Evolutionary conservation across 306 rosid species (phyloP).

Genomic region (Cucurbita argyrosperma): DNA sequence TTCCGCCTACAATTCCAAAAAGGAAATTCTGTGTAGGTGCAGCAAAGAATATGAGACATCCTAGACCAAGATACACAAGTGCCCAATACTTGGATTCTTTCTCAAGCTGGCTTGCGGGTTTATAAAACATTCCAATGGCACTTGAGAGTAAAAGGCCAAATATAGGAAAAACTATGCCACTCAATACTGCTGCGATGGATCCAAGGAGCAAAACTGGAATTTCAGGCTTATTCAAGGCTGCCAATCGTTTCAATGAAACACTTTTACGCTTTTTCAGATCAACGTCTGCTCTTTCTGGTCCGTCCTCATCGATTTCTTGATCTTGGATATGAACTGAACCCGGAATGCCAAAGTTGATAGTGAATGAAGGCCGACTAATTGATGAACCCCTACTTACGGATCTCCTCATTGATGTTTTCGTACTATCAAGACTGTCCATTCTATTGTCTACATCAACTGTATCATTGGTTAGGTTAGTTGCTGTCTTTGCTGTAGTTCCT

Average conservation of each 20-base stretch:
- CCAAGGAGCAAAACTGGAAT: slow-evolving; percentile 44
- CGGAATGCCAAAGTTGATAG: slow-evolving; percentile 21
- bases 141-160: slow-evolving; percentile 65
- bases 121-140: slow-evolving; percentile 40
- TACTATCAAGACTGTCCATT: slow-evolving; percentile 12
- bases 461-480: slow-evolving; percentile 5
- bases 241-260: slow-evolving; percentile 40
- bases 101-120: slow-evolving; percentile 33
- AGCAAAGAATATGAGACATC: slow-evolving; percentile 17
- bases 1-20: slow-evolving; percentile 79
- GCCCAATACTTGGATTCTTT: slow-evolving; percentile 59
- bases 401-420: slow-evolving; percentile 14
- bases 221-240: slow-evolving; percentile 58
- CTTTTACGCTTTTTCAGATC: slow-evolving; percentile 3
- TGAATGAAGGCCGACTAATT: slow-evolving; percentile 11
- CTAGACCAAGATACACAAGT: slow-evolving; percentile 42
- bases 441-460: slow-evolving; percentile 13
- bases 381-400: slow-evolving; percentile 45
- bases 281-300: neutral
- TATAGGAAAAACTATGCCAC: slow-evolving; percentile 54
- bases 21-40: slow-evolving; percentile 38
- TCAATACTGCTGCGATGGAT: slow-evolving; percentile 39
- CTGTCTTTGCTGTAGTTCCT: slow-evolving; percentile 19
- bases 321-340: slow-evolving; percentile 9
- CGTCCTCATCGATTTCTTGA: neutral